Percentiles rank a stretch among this genome's conserved stretches.
Conservation (phyloP, 768 basidiomycete genomes). For the Amanita rubescens region DNA sequence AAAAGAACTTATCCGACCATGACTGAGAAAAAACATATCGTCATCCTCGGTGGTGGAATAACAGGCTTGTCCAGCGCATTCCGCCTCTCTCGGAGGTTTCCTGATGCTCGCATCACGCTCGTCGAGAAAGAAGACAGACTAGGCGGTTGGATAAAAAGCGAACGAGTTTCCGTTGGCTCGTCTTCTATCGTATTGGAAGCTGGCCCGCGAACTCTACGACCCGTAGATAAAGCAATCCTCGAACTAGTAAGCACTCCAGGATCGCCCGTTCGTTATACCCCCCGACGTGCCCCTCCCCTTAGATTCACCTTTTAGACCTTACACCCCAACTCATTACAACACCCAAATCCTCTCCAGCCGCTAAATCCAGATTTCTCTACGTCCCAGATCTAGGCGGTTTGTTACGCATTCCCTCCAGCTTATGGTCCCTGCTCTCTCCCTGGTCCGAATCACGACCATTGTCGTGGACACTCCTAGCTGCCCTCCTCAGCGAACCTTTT, state of each 20-base stretch:
- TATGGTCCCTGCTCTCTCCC: constrained; percentile 19
- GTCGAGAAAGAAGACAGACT: constrained; percentile 56
- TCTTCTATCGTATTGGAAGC: constrained; percentile 66
- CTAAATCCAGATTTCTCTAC: constrained; percentile 69
- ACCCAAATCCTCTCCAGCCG: constrained; percentile 60
- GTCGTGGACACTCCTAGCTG: constrained; percentile 39
- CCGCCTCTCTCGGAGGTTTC: constrained; percentile 63
- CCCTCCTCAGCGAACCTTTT: constrained; percentile 55
- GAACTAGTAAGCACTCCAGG: constrained; percentile 62
- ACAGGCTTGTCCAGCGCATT: constrained; percentile 73
- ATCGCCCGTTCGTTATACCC: too few species aligned
- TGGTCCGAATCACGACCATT: constrained; percentile 19
- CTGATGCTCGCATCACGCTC: constrained; percentile 50
- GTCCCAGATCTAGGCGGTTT: constrained; percentile 45
- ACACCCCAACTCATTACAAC: constrained; percentile 56
- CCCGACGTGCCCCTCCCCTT: too few species aligned
- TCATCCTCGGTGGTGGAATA: constrained; percentile 1
- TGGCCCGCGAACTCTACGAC: constrained; percentile 83
- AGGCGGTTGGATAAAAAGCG: constrained; percentile 85
- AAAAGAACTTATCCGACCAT: not conserved
- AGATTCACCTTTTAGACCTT: constrained; percentile 77
- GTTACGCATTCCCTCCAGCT: constrained; percentile 36
- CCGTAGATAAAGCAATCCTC: constrained; percentile 63
- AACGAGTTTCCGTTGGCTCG: constrained; percentile 43
- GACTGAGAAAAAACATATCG: constrained; percentile 5